A percentile compares a stretch with the other conserved stretches of the same genome.
These are phyloP conservation scores for Gossypium raimondii DNA, from an alignment of 345 rosid genomes.

Conservation along the genomic window DNA sequence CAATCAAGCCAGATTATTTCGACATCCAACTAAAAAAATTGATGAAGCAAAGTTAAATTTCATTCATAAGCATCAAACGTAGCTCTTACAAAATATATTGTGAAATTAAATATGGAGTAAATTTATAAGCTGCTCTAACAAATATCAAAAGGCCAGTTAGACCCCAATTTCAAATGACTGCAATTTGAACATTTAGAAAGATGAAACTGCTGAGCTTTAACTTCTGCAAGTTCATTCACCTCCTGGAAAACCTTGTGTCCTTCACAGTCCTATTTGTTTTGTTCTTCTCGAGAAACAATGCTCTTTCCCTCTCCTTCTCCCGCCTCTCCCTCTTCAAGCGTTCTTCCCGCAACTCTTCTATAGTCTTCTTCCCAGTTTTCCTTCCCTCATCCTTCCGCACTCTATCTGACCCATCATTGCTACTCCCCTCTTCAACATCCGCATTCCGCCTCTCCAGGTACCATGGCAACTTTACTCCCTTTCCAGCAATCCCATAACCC, in stretches of 20 bases:
- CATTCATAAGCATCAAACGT: background rate
- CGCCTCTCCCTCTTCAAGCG: conserved; percentile 63
- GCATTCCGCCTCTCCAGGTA: conserved; percentile 57
- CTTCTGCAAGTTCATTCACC: conserved; percentile 37
- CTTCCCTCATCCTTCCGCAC: conserved; percentile 28
- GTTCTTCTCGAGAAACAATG: conserved; percentile 48
- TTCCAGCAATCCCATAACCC: conserved; percentile 89
- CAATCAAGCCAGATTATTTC: too few species aligned
- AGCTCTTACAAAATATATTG: background rate
- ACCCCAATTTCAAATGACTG: background rate
- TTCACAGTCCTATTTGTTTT: conserved; percentile 28
- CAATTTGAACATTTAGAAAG: background rate
- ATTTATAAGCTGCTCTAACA: background rate
- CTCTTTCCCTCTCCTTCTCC: conserved; percentile 72
- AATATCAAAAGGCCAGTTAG: background rate
- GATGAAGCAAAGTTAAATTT: background rate
- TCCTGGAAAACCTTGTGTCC: conserved; percentile 41
- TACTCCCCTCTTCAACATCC: conserved; percentile 29
- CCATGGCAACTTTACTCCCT: conserved; percentile 93
- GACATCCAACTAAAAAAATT: too few species aligned
- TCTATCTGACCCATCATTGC: conserved; percentile 25
- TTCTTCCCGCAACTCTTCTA: conserved; percentile 75
- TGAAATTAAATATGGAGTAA: background rate
- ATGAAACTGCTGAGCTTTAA: background rate
- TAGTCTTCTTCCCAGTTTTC: conserved; percentile 63